These are phyloP conservation scores for Saccharomycopsis oosterbeekiorum DNA, from an alignment of 805 yeast genomes.

Conservation along the genomic window DNA sequence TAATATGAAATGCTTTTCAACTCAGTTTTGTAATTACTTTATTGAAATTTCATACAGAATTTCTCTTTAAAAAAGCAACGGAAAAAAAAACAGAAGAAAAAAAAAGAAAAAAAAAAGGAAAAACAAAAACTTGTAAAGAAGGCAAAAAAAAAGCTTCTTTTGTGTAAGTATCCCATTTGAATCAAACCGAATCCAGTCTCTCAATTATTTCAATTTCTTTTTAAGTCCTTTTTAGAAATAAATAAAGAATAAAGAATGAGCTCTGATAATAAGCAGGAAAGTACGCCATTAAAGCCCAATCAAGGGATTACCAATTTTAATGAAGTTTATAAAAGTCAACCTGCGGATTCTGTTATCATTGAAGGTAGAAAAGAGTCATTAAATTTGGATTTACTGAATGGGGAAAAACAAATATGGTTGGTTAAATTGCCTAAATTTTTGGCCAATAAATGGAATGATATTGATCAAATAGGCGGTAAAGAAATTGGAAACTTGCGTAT, in stretches of 20 bases:
- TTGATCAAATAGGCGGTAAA: constrained; percentile 54
- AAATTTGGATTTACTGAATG: constrained; percentile 58
- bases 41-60: neutral
- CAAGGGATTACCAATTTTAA: constrained; percentile 13
- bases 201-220: too few species aligned
- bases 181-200: too few species aligned
- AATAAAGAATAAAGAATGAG: neutral
- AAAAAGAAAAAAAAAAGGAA: neutral
- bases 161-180: too few species aligned
- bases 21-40: neutral
- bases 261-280: neutral
- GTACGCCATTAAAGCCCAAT: neutral
- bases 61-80: neutral
- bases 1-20: neutral
- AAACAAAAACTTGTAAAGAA: too few species aligned
- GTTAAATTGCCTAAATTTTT: constrained; percentile 84
- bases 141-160: too few species aligned
- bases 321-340: constrained; percentile 13
- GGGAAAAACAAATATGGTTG: constrained; percentile 77
- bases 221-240: too few species aligned
- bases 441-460: constrained; percentile 70
- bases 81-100: neutral
- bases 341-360: constrained; percentile 21
- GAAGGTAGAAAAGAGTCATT: constrained; percentile 45
- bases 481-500: constrained; percentile 75